A percentile compares a stretch with the other conserved stretches of the same genome.
These are phyloP conservation scores for Sonneratia alba DNA, from an alignment of 345 rosid genomes.

Conservation along the genomic window DNA sequence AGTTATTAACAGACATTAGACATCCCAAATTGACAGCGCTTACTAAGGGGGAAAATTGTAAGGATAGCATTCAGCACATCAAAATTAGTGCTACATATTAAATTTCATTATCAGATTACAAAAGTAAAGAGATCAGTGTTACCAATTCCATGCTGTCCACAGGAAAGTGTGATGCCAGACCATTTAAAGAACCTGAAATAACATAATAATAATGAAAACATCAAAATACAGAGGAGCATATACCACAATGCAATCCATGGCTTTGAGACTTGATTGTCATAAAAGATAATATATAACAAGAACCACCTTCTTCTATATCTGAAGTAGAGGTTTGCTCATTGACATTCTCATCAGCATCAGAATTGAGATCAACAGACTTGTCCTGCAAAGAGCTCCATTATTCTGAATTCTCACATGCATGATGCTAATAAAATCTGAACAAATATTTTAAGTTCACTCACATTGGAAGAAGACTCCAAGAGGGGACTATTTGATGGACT, in stretches of 20 bases:
- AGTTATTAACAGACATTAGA: no score
- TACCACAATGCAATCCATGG: not conserved
- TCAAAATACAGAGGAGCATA: constrained; percentile 2
- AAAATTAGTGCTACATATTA: not conserved
- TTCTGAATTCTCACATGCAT: constrained; percentile 9
- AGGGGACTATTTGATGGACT: constrained; percentile 22
- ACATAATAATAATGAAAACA: constrained; percentile 22
- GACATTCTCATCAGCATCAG: constrained; percentile 41
- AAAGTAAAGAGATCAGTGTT: constrained; percentile 2
- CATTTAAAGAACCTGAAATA: constrained; percentile 34
- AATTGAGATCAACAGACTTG: constrained; percentile 35
- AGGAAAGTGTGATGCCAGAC: constrained; percentile 14
- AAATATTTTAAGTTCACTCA: constrained; percentile 22
- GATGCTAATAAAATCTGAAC: constrained; percentile 8
- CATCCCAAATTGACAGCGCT: no score
- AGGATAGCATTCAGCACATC: no score
- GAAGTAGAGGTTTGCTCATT: constrained; percentile 47
- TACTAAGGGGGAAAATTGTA: no score
- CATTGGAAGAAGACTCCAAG: constrained; percentile 43
- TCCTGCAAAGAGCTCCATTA: constrained; percentile 29
- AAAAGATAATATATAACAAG: constrained; percentile 15
- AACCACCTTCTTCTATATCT: constrained; percentile 32
- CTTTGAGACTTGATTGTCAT: not conserved
- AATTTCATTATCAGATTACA: not conserved
- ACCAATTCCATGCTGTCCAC: constrained; percentile 38